Conservation (phyloP, 257 asterid species). For the Nicotiana benthamiana region DNA sequence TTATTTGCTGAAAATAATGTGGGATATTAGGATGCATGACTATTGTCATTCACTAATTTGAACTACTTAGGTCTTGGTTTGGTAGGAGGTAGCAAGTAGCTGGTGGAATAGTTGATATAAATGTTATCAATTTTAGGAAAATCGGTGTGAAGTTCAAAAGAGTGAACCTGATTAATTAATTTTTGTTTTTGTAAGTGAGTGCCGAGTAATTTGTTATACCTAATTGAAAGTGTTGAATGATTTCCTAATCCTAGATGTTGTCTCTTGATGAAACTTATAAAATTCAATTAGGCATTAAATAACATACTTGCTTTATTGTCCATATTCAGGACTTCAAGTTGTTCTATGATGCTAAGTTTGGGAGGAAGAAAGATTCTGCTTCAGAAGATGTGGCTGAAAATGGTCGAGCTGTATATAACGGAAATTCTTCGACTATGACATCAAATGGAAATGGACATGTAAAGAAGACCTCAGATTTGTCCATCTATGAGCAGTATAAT, state of each 20-base stretch:
- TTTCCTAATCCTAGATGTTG: neutral
- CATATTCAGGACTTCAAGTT: slow-evolving; percentile 77
- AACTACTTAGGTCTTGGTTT: neutral
- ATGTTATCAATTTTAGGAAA: neutral
- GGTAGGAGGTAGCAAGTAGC: neutral
- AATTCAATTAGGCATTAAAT: slow-evolving; percentile 8
- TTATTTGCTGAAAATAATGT: neutral
- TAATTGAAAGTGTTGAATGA: neutral
- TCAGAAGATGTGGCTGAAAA: slow-evolving; percentile 29
- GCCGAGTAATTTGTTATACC: neutral
- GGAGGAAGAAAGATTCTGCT: slow-evolving; percentile 63
- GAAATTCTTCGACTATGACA: slow-evolving; percentile 22
- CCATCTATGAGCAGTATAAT: slow-evolving; percentile 66
- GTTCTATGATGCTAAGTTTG: slow-evolving; percentile 79
- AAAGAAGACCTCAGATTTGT: slow-evolving; percentile 53
- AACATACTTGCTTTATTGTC: slow-evolving; percentile 15
- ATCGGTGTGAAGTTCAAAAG: neutral
- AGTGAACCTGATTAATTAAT: neutral
- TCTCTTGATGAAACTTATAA: neutral
- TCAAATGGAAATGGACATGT: slow-evolving; percentile 35
- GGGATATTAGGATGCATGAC: neutral
- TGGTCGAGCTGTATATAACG: slow-evolving; percentile 24
- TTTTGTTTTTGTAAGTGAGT: neutral
- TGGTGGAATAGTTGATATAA: neutral
- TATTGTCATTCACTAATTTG: neutral